Evolutionary conservation across 2,329 filamentous ascomycete species (phyloP), one percentile per base, ranked within the genome.

Genomic region (Sporothrix protearum): DNA sequence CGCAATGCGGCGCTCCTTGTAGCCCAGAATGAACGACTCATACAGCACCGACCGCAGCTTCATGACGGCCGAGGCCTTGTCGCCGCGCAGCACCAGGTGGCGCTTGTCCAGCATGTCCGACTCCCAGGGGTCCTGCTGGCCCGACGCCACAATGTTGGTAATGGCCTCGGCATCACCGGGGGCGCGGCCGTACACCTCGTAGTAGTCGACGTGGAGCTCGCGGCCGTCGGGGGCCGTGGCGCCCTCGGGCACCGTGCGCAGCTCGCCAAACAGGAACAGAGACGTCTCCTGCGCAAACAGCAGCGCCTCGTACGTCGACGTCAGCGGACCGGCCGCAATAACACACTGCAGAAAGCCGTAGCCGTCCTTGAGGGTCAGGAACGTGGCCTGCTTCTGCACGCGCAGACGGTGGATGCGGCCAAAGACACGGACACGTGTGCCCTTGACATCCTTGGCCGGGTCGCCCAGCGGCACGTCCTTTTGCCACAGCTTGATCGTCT

Each of bases 131-230:
- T 82, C 92, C 89, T 77, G 89, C 89, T 77, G 89, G 85, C 92
- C 79, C 68, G 80, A 78, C 1, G 83, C 83, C 42, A 88, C 86
- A 75, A 82, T 88, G 87, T 94, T 97, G 85, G 93, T 96, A 79
- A 97, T 94, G 78, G 94, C 92, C 75, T 97, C 94, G 73, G 95
- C 92, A 77, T 93, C 94, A 74, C 93, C 92, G 51, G 93, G 92
- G 53, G 94, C 93, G 77, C 87, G 78, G 89, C 91, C 73, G 92
- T 89, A 73, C 39, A 76, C 72, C 69, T 88, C 87, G 85, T 91
- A 97, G 85, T 90, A 97, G 82, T 97, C 94, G 76, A 92, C 94
- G 78, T 95, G 93, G 67, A 97, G 86, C 82, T 97, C 94, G 75
- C 95, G 92, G 85, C 91, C 85, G 82, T 93, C 89, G 66, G 93